A percentile compares a stretch with the other conserved stretches of the same genome.
Evolutionary conservation across 108 stramenopile genomes (phyloP).

Genomic region (Schizochytrium sp.): DNA sequence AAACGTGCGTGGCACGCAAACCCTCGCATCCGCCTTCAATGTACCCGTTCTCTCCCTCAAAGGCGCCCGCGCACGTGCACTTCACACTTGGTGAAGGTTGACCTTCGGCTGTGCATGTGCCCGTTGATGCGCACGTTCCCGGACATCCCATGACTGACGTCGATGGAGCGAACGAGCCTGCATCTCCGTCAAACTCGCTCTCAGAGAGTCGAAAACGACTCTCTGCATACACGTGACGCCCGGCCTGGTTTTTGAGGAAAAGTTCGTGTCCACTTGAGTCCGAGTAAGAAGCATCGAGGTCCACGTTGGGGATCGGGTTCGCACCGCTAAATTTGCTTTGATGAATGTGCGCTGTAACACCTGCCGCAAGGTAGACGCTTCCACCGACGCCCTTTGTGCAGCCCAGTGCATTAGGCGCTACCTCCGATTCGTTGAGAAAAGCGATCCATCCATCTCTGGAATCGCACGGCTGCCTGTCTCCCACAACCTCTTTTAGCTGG

Average conservation of each 20-base stretch:
- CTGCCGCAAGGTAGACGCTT: background rate
- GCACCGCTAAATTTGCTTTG: background rate
- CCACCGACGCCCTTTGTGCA: background rate
- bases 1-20: background rate
- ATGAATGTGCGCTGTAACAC: background rate
- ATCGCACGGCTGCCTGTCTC: background rate
- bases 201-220: background rate
- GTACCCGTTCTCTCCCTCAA: background rate
- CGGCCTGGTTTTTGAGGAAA: background rate
- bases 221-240: background rate
- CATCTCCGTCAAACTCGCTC: background rate
- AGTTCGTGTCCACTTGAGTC: background rate
- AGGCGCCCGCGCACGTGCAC: background rate
- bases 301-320: background rate
- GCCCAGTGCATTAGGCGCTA: background rate
- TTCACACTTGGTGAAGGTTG: background rate
- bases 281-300: background rate
- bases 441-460: background rate
- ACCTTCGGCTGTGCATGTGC: background rate
- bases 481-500: background rate
- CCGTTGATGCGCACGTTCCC: background rate
- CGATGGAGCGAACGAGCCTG: background rate
- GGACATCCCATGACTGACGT: background rate
- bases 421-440: background rate
- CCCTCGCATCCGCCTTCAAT: background rate